A percentile compares a stretch with the other conserved stretches of the same genome.
These are phyloP conservation scores for Wickerhamomyces strasburgensis DNA, from an alignment of 805 yeast species.

Conservation along the genomic window DNA sequence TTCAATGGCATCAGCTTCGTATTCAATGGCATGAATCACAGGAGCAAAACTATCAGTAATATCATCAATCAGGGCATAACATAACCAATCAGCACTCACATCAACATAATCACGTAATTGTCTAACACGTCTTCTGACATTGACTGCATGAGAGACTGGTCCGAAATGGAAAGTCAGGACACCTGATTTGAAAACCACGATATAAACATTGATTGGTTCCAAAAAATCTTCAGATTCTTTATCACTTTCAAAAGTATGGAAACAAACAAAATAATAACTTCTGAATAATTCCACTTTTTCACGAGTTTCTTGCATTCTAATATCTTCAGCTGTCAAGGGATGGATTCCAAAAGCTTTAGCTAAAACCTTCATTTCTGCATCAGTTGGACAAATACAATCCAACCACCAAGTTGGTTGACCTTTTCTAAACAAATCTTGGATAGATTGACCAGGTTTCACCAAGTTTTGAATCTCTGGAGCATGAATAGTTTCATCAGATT, in stretches of 20 bases:
- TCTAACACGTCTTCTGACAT: conserved; percentile 77
- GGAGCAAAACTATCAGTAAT: conserved; percentile 84
- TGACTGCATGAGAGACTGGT: conserved; percentile 92
- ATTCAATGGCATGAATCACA: conserved; percentile 68
- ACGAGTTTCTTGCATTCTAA: conserved; percentile 92
- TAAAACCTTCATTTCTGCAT: conserved; percentile 85
- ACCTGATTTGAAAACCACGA: conserved; percentile 86
- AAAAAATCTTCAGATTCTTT: conserved; percentile 74
- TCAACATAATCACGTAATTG: conserved; percentile 73
- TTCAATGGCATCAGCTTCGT: conserved; percentile 78
- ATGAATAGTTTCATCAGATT: conserved; percentile 81
- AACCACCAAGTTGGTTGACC: conserved; percentile 92
- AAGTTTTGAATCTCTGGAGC: conserved; percentile 82
- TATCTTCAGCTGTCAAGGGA: conserved; percentile 97
- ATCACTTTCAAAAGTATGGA: conserved; percentile 93
- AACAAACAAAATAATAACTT: conserved; percentile 89
- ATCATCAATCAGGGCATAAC: conserved; percentile 79
- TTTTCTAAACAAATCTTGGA: conserved; percentile 63
- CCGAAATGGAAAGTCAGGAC: conserved; percentile 90
- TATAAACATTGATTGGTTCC: conserved; percentile 75
- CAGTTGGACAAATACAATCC: conserved; percentile 91
- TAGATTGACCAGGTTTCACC: conserved; percentile 57
- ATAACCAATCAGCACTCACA: conserved; percentile 77
- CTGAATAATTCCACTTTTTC: conserved; percentile 93
- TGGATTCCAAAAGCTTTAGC: conserved; percentile 95